Conservation (phyloP, 768 basidiomycete genomes). For the Boletus rubroflammeus region DNA sequence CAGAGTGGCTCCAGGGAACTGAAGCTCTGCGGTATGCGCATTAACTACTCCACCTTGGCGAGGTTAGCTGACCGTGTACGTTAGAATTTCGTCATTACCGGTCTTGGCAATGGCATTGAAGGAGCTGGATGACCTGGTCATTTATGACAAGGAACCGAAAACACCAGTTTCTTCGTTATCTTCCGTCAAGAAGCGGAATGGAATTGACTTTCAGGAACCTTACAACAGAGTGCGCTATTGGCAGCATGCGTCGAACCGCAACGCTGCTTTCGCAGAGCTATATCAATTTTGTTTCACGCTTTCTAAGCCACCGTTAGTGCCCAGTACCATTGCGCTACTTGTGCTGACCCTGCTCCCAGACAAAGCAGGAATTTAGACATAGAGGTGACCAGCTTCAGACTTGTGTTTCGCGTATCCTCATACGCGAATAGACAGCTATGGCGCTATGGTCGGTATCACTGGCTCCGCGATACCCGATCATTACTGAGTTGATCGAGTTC, state of each 20-base stretch:
- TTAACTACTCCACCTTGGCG: background rate
- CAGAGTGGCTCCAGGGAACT: constrained; percentile 68
- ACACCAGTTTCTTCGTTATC: constrained; percentile 19
- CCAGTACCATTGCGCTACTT: background rate
- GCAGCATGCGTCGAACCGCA: constrained; percentile 45
- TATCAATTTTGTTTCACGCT: constrained; percentile 71
- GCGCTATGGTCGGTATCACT: constrained; percentile 78
- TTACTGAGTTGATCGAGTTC: constrained; percentile 62
- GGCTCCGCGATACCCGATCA: constrained; percentile 60
- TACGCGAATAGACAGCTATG: constrained; percentile 50
- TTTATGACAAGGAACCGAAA: constrained; percentile 42
- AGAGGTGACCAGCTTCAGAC: constrained; percentile 49
- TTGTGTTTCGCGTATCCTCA: background rate
- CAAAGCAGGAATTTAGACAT: constrained; percentile 76
- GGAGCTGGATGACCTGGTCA: constrained; percentile 64
- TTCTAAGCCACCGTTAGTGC: constrained; percentile 66
- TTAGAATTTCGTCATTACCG: constrained; percentile 49
- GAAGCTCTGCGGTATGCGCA: constrained; percentile 40
- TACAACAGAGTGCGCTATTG: constrained; percentile 56
- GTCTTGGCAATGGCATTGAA: constrained; percentile 47
- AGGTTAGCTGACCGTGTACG: background rate
- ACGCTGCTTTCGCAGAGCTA: constrained; percentile 56
- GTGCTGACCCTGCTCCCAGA: constrained; percentile 34
- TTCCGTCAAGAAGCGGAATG: constrained; percentile 34
- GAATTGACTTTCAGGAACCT: constrained; percentile 30